Base-by-base conservation (phyloP, 2,329 filamentous ascomycete genomes). In the Berkeleyomyces basicola region DNA sequence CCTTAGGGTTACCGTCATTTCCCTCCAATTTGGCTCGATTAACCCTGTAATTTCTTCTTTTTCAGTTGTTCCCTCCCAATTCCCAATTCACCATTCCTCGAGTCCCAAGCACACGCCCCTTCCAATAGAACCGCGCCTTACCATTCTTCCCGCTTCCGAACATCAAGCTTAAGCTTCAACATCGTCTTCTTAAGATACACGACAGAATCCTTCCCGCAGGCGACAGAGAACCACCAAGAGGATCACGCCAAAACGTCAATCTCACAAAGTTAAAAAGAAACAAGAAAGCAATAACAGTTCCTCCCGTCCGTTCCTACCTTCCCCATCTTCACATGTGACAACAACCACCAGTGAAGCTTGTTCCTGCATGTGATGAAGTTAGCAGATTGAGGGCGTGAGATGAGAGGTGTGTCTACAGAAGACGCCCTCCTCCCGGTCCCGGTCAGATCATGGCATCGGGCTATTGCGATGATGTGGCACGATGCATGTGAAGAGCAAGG, bases 11-110 rank as follows among this genome's bases (percentile, higher is more conserved):
- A 3, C 40, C 31, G 49, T 49, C 49, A 11, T 47, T 62, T 58
- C 37, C 53, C 42, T 51, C 42, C 14, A 14, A 33, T 23, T 31
- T 5, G 44, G 1, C 40, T 33, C 7, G 23, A 1, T 16, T 61
- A 47, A 60, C 40, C 49, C 55, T 59, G 36, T 46, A 64, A 61
- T 44, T 63, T 63, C 58, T 63, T 55, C 62, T 63, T 63, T 59
- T 64, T 64, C 51, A 59, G 44, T 61, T 39, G 37, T 39, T 51
- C n/a, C 31, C 7, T 53, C 42, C 37, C 40, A 42, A 57, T 49
- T 31, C 37, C 14, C 33, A 31, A 37, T 43, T 11, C 42, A 23
- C 49, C 37, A 11, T 57, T 14, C 51, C 23, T 16, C 60, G 16
- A 57, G n/a, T 10, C 53, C 36, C 11, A 33, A 37, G n/a, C n/a